Evolutionary conservation across 495 filamentous ascomycete species (phyloP), one percentile per base, ranked within the genome.

Genomic region (Thozetella sp.): DNA sequence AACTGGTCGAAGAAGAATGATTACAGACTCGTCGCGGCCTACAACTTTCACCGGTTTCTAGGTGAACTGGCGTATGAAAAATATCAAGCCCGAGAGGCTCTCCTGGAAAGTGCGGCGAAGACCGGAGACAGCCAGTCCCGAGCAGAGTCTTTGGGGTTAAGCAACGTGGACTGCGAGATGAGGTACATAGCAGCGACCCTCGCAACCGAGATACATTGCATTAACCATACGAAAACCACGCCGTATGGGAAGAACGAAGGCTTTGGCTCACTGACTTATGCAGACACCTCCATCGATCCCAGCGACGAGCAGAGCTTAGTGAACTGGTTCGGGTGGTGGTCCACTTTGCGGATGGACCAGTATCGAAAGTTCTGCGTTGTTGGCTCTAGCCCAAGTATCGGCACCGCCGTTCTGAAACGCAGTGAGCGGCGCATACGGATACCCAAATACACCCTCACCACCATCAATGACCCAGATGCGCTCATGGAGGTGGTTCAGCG

Each of bases 251-350:
- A 65, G 2, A 56, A 63, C 19, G 74, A 80, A 34, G 68, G 72
- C 6, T 63, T 68, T n/a, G 70, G 75, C 25, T 69, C 75, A 17
- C 63, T 84, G 12, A 56, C 76, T 6, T 80, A 74, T 63, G 77
- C 77, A 2, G 69, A 72, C 50, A 48, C 62, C 2, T 64, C 63
- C 17, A 80, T 85, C 51, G 79, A 83, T 53, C 72, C 74, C 3
- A 81, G 80, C 54, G 79, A 85, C 57, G 82, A 85, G 57, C 74
- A 81, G 60, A 79, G 73, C 43, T 60, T 84, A 2, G 73, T 84
- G 1, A 79, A 82, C 51, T 83, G 76, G 76, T 84, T 82, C 56
- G 81, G 80, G 19, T 80, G 72, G 69, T 85, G 82, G 82, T 68
- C 80, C n/a, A 69, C 62, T 19, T 2, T 68, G 56, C 74, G 78